phyloP scores from a whole-genome alignment of 257 asterid species.

The Solanum stenotomum region DNA sequence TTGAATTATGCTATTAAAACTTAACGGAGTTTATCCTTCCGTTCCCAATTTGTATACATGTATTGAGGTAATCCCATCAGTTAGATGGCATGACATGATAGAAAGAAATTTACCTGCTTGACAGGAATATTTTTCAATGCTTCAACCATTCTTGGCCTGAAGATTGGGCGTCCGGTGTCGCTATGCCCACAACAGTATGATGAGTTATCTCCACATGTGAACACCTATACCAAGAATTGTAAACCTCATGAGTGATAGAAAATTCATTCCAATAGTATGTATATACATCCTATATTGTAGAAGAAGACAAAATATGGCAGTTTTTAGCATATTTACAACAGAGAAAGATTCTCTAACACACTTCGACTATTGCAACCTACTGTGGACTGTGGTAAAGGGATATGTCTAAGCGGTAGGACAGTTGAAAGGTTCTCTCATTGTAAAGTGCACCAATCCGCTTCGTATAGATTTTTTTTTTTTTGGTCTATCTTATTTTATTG shows the following conservation, averaged over 20 bases:
- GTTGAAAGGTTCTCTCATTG: not conserved
- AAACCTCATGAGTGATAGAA: not conserved
- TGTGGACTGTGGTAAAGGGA: not conserved
- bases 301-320: not conserved
- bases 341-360: not conserved
- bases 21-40: not conserved
- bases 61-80: not conserved
- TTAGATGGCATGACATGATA: not conserved
- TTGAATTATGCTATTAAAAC: not conserved
- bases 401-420: not conserved
- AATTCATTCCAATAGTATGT: not conserved
- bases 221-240: conserved; percentile 39
- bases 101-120: conserved; percentile 50
- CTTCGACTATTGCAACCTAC: not conserved
- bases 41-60: not conserved
- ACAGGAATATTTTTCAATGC: conserved; percentile 54
- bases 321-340: not conserved
- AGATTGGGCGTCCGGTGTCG: conserved; percentile 61
- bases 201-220: conserved; percentile 83
- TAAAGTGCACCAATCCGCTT: not conserved
- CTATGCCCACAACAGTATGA: conserved; percentile 78
- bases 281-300: not conserved
- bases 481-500: not conserved
- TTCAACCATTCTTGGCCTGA: conserved; percentile 71
- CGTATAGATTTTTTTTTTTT: not conserved